Evolutionary conservation across 306 rosid species (phyloP).

Genomic region (Cucurbita maxima): DNA sequence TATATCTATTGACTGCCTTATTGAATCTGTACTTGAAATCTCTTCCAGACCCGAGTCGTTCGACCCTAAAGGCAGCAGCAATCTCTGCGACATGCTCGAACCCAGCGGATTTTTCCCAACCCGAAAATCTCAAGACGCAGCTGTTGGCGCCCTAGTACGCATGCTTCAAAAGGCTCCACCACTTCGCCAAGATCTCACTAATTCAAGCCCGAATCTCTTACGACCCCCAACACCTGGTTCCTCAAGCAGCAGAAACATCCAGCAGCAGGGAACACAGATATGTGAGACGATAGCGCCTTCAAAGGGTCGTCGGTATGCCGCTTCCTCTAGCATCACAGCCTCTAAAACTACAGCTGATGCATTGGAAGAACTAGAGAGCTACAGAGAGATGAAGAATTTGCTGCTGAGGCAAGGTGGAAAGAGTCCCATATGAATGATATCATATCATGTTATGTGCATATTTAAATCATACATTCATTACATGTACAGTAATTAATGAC

Average conservation of each 20-base stretch:
- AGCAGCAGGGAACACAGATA: slow-evolving; percentile 21
- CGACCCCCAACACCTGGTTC: slow-evolving; percentile 18
- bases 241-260: slow-evolving; percentile 16
- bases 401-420: slow-evolving; percentile 23
- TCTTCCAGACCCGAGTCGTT: slow-evolving; percentile 8
- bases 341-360: slow-evolving; percentile 72
- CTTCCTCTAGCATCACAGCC: slow-evolving; percentile 23
- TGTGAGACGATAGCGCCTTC: neutral
- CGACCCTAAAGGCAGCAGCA: slow-evolving; percentile 5
- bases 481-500: too few relatives aligned
- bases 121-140: slow-evolving; percentile 64
- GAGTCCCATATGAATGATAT: neutral
- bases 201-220: slow-evolving; percentile 21
- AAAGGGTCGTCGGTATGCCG: slow-evolving; percentile 11
- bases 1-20: neutral
- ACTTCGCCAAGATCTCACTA: slow-evolving; percentile 42
- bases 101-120: slow-evolving; percentile 42
- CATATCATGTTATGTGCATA: too few relatives aligned
- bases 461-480: too few relatives aligned
- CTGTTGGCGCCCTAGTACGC: slow-evolving; percentile 61
- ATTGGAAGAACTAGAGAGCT: slow-evolving; percentile 66
- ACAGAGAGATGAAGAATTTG: slow-evolving; percentile 54
- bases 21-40: neutral
- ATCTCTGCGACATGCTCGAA: slow-evolving; percentile 6
- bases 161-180: slow-evolving; percentile 75